phyloP scores from a whole-genome alignment of 192 early-diverging fungal species.

The Physocladia obscura region DNA sequence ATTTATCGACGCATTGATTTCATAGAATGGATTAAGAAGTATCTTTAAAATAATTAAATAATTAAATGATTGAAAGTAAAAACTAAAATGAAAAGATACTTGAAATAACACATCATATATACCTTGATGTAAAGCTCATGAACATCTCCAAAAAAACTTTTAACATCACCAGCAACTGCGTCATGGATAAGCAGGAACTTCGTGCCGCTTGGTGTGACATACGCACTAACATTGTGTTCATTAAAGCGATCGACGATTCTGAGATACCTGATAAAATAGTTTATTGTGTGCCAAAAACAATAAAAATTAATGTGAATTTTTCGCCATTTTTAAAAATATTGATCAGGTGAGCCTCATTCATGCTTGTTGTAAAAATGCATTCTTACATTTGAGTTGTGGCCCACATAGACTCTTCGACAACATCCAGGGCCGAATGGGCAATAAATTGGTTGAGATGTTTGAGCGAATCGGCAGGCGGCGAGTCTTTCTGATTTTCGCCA shows the following conservation, averaged over 20 bases:
- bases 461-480: conserved; percentile 70
- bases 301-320: not conserved
- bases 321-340: too few species aligned
- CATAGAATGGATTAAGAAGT: conserved; percentile 88
- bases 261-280: conserved; percentile 67
- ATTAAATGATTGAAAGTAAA: conserved; percentile 24
- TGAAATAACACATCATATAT: too few species aligned
- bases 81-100: conserved; percentile 16
- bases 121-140: conserved; percentile 91
- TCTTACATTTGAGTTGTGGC: conserved; percentile 76
- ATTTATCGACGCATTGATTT: conserved; percentile 77
- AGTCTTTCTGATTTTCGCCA: conserved; percentile 1
- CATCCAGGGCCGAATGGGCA: conserved; percentile 92
- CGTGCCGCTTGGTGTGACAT: conserved; percentile 84
- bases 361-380: not conserved
- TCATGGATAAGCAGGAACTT: conserved; percentile 85
- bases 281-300: not conserved
- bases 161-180: conserved; percentile 72
- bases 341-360: not conserved
- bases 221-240: conserved; percentile 88
- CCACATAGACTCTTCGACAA: conserved; percentile 94
- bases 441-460: conserved; percentile 95
- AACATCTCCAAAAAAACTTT: conserved; percentile 76
- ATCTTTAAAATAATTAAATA: conserved; percentile 47
- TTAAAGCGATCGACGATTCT: conserved; percentile 95